Evolutionary conservation across 495 filamentous ascomycete species (phyloP).

Genomic region (Penicillium lagena): DNA sequence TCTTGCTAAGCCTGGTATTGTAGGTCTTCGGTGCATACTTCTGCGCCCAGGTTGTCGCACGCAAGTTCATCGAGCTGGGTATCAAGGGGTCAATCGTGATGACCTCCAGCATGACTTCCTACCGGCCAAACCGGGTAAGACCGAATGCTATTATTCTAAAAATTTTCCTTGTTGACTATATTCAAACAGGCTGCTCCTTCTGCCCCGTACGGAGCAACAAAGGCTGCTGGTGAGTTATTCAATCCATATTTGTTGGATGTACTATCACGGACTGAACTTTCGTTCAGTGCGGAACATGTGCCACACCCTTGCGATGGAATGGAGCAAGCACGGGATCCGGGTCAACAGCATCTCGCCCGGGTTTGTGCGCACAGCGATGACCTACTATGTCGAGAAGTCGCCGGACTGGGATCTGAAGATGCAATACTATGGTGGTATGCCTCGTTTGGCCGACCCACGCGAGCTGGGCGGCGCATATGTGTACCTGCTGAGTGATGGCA

Average conservation of each 20-base stretch:
- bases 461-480: conserved; percentile 38
- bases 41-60: conserved; percentile 29
- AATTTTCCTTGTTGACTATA: too few relatives aligned
- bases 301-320: conserved; percentile 42
- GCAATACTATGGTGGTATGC: conserved; percentile 42
- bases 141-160: too few relatives aligned
- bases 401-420: conserved; percentile 37
- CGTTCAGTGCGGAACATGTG: conserved; percentile 22
- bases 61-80: conserved; percentile 33
- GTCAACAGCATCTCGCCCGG: conserved; percentile 34
- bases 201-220: conserved; percentile 25
- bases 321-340: conserved; percentile 40
- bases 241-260: background rate
- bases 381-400: conserved; percentile 30
- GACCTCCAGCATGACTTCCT: conserved; percentile 38
- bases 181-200: conserved; percentile 16
- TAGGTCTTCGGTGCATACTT: conserved; percentile 33
- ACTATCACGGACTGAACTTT: background rate
- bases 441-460: conserved; percentile 28
- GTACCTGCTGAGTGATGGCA: conserved; percentile 27
- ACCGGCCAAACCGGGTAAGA: conserved; percentile 30
- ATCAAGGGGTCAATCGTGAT: conserved; percentile 37
- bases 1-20: background rate
- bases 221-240: conserved; percentile 19
- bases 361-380: conserved; percentile 33